These are phyloP conservation scores for Albatrellus sp. DNA, from an alignment of 1,284 basidiomycete species.

Conservation along the genomic window DNA sequence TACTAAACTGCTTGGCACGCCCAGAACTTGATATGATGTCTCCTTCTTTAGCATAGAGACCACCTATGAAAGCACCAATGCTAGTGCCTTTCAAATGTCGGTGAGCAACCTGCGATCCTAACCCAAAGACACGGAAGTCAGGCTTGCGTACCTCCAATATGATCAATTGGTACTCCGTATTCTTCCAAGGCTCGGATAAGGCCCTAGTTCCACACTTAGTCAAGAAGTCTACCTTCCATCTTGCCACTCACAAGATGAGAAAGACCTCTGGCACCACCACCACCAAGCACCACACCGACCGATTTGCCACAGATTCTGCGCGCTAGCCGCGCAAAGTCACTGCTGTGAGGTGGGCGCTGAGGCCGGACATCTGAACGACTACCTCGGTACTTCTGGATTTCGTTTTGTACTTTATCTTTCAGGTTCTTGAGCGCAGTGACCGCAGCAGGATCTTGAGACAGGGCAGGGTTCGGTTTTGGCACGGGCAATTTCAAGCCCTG, in stretches of 20 bases:
- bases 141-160: constrained; percentile 53
- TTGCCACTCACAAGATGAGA: constrained; percentile 66
- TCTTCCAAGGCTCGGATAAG: constrained; percentile 88
- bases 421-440: constrained; percentile 84
- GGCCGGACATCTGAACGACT: constrained; percentile 54
- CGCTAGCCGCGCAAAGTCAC: constrained; percentile 90
- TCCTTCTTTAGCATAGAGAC: constrained; percentile 89
- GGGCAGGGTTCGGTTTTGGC: constrained; percentile 35
- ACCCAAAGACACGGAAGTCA: constrained; percentile 11
- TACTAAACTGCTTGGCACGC: constrained; percentile 85
- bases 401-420: constrained; percentile 83
- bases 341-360: constrained; percentile 70
- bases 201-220: constrained; percentile 37
- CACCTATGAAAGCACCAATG: constrained; percentile 92
- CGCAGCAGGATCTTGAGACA: constrained; percentile 76
- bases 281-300: constrained; percentile 90
- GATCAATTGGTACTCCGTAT: constrained; percentile 86
- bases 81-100: constrained; percentile 46
- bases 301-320: constrained; percentile 86
- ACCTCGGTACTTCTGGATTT: constrained; percentile 79
- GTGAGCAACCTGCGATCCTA: constrained; percentile 4
- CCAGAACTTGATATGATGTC: constrained; percentile 82
- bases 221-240: background rate
- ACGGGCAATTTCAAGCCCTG: constrained; percentile 57
- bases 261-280: constrained; percentile 91